Conservation (phyloP, 1,284 basidiomycete species). For the Boletus holoroseus region DNA sequence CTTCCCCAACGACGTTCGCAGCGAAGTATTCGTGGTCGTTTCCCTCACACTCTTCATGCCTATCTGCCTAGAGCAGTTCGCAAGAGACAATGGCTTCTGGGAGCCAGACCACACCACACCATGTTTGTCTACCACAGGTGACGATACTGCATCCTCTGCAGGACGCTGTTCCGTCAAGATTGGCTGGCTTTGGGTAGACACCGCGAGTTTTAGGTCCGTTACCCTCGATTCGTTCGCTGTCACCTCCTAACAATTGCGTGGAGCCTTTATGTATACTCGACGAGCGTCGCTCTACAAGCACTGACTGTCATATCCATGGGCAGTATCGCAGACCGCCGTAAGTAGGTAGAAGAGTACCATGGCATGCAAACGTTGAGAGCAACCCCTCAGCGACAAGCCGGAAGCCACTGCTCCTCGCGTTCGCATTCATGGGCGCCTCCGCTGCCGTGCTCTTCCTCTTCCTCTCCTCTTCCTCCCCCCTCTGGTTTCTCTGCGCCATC, state of each 20-base stretch:
- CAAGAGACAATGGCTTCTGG: conserved; percentile 72
- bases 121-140: conserved; percentile 37
- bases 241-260: neutral
- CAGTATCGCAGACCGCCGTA: conserved; percentile 80
- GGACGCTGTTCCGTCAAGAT: conserved; percentile 69
- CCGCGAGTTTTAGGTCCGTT: conserved; percentile 77
- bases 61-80: conserved; percentile 78
- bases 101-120: conserved; percentile 54
- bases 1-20: conserved; percentile 27
- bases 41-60: conserved; percentile 76
- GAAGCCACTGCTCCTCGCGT: conserved; percentile 69
- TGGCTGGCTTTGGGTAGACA: conserved; percentile 79
- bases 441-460: conserved; percentile 67
- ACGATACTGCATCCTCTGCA: conserved; percentile 21
- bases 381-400: conserved; percentile 60
- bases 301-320: conserved; percentile 88
- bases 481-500: conserved; percentile 61
- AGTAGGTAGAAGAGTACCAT: conserved; percentile 29
- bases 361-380: conserved; percentile 1
- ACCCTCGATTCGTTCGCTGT: neutral
- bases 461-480: conserved; percentile 59
- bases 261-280: conserved; percentile 82
- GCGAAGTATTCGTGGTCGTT: conserved; percentile 78
- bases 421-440: conserved; percentile 66
- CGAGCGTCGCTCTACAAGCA: conserved; percentile 81